Conservation (phyloP, 1,284 basidiomycete genomes). For the Tilletia walkeri region DNA sequence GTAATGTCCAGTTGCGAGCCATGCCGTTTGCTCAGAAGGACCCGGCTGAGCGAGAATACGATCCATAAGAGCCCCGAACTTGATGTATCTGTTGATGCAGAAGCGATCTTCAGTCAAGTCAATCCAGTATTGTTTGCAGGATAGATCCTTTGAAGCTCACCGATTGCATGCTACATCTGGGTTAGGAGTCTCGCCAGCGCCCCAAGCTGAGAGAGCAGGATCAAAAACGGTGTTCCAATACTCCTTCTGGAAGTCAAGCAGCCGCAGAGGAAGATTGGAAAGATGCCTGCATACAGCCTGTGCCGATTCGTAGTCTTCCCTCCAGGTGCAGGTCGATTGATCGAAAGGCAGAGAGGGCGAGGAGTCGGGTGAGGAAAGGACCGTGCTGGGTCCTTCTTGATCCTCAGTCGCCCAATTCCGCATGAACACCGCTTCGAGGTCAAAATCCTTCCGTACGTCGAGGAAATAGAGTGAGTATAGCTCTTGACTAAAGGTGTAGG, state of each 20-base stretch:
- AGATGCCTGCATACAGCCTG: constrained; percentile 3
- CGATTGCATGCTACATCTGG: constrained; percentile 91
- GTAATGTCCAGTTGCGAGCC: constrained; percentile 89
- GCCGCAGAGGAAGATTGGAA: constrained; percentile 1
- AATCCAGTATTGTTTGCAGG: too few species aligned
- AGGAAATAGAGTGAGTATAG: background rate
- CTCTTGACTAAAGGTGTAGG: background rate
- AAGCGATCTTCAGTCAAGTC: background rate
- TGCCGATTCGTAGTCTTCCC: constrained; percentile 10
- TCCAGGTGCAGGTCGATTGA: constrained; percentile 49
- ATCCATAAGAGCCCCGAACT: constrained; percentile 6
- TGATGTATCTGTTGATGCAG: background rate
- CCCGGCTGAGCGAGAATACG: background rate
- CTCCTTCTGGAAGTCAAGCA: constrained; percentile 12
- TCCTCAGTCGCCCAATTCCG: constrained; percentile 28
- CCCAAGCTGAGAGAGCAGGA: constrained; percentile 45
- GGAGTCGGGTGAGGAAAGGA: background rate
- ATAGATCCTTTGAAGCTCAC: constrained; percentile 61
- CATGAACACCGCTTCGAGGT: constrained; percentile 9
- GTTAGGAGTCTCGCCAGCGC: constrained; percentile 67
- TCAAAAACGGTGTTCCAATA: constrained; percentile 27
- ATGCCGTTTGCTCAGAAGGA: constrained; percentile 34
- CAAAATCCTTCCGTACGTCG: background rate
- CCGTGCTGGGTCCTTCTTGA: background rate
- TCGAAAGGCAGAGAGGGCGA: constrained; percentile 20